Percentiles rank a stretch among this genome's conserved stretches.
Evolutionary conservation across 148 eudicot genomes (phyloP).

Genomic region (Cornus kousa): DNA sequence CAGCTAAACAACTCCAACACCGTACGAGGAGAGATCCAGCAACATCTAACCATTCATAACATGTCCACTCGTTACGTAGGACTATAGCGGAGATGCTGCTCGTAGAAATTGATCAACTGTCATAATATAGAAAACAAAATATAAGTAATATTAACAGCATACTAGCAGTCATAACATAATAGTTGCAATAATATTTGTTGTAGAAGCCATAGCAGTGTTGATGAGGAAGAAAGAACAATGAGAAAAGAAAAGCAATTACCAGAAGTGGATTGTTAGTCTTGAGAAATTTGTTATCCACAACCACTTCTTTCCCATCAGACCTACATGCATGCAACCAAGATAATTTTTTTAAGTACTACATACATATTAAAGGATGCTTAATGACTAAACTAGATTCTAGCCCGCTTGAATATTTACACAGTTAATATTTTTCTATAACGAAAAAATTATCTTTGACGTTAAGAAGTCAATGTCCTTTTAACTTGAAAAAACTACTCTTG

Average conservation of each 20-base stretch:
- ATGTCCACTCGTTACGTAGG: conserved; percentile 12
- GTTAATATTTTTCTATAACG: not conserved
- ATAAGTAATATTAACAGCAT: not conserved
- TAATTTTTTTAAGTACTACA: too few species aligned
- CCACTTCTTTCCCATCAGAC: conserved; percentile 81
- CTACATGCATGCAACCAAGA: conserved; percentile 30
- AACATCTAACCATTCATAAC: not conserved
- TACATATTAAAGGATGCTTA: too few species aligned
- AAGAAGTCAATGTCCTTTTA: not conserved
- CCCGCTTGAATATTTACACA: not conserved
- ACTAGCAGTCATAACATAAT: not conserved
- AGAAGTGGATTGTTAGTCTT: conserved; percentile 74
- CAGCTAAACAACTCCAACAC: conserved; percentile 20
- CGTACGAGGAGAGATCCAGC: conserved; percentile 12
- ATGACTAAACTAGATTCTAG: not conserved
- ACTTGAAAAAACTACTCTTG: not conserved
- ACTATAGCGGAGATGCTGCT: conserved; percentile 40
- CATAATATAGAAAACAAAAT: conserved; percentile 1
- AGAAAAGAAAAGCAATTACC: conserved; percentile 39
- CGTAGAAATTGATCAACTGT: conserved; percentile 88
- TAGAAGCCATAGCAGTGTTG: not conserved
- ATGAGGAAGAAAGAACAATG: not conserved
- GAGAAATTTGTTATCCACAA: conserved; percentile 81
- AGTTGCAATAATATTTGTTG: not conserved
- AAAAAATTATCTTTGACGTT: too few species aligned